Evolutionary conservation across 768 basidiomycete genomes (phyloP), one percentile per base, ranked within the genome.

Genomic region (Suillus luteus): DNA sequence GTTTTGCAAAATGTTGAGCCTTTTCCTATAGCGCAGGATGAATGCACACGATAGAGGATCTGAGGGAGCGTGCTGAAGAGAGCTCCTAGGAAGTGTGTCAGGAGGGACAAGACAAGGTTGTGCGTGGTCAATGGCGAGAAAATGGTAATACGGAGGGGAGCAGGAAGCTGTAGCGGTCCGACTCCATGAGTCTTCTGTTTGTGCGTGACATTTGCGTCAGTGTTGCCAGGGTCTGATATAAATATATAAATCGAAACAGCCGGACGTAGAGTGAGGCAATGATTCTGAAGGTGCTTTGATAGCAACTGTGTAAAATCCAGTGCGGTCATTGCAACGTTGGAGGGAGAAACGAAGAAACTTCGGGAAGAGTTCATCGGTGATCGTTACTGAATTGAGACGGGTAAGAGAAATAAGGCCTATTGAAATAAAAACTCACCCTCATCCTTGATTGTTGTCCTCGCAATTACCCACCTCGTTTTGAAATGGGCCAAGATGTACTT

Each of bases 261-360:
- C n/a, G 80, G 81, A 55, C 41, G 77, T 38, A 68, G 71, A 37
- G 8, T 51, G n/a, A 12, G 69, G 72, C 2, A 78, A 78, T 10
- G 81, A 65, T n/a, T n/a, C n/a, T n/a, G n/a, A n/a, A 5, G 89
- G 88, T 12, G 77, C 70, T 63, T 77, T 77, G 24, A 91, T 69
- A 51, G 86, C 81, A 17, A 89, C 78, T 3, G 76, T 82, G 75
- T 91, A 91, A 71, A 79, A 87, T 0, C 89, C 89, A 27, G 81
- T 78, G 4, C 89, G 81, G 68, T n/a, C n/a, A n/a, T n/a, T n/a
- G n/a, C n/a, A n/a, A 89, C 86, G 71, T 90, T 91, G 80, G 90
- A 91, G 0, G 90, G 88, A 0, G 89, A 91, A 54, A 91, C 89
- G 67, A 91, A 89, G 71, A 91, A 92, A 65, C 83, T 80, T 31